Evolutionary conservation across 257 asterid genomes (phyloP).

Genomic region (Thymus quinquecostatus): DNA sequence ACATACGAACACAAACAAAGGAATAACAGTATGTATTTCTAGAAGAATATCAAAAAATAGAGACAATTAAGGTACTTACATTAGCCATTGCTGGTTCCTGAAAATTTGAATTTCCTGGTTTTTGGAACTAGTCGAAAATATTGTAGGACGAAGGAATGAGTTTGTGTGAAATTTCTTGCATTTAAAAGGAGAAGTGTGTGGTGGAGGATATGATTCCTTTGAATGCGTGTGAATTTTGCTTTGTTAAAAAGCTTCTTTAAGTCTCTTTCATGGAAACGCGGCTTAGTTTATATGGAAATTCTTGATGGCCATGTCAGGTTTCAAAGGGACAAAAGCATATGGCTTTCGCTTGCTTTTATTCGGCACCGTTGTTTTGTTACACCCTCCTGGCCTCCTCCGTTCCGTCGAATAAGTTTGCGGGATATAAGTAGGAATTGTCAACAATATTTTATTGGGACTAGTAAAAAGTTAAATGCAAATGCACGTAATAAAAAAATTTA

Average conservation of each 20-base stretch:
- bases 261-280: slow-evolving; percentile 39
- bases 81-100: slow-evolving; percentile 48
- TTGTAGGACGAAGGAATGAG: slow-evolving; percentile 19
- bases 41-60: not conserved
- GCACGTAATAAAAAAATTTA: no score
- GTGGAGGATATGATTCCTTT: slow-evolving; percentile 57
- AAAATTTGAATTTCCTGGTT: not conserved
- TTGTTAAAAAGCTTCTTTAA: slow-evolving; percentile 59
- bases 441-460: no score
- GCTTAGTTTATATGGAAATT: slow-evolving; percentile 33
- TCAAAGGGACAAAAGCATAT: slow-evolving; percentile 26
- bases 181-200: slow-evolving; percentile 32
- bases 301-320: slow-evolving; percentile 26
- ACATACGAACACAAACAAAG: no score
- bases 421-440: no score
- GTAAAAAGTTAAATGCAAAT: no score
- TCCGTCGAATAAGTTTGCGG: no score
- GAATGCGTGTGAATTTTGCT: slow-evolving; percentile 42
- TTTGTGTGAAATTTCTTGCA: slow-evolving; percentile 6
- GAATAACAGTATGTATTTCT: not conserved
- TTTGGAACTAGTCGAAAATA: not conserved
- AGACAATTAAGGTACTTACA: slow-evolving; percentile 47
- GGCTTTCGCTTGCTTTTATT: slow-evolving; percentile 15
- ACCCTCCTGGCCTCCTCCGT: no score
- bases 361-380: slow-evolving; percentile 8